Base-by-base conservation (phyloP, 768 basidiomycete genomes). In the Dioszegia hungarica region DNA sequence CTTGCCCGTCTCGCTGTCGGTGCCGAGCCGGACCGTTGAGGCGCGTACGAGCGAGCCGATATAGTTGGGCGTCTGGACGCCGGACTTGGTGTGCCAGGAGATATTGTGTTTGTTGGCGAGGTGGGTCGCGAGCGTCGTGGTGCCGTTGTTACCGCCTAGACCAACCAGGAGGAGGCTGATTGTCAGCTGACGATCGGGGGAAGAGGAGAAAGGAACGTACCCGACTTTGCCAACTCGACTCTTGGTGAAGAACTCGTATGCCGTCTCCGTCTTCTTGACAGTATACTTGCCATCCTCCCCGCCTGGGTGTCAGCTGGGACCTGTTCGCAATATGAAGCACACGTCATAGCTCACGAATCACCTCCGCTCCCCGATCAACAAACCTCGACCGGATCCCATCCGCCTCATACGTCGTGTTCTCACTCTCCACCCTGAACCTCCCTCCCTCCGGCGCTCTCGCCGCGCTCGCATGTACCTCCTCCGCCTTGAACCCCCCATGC, bases 21-120 rank as follows among this genome's bases (percentile, higher is more conserved):
- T 82, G 40, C 95, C 95, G 56, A 99, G 82, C 70, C 89, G 85
- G 60, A 98, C 83, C 48, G 95, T 99, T 41, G 92, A 95, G 2
- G 93, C 94, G 60, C 93, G 90, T 55, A 98, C 86, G 68, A 99
- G 81, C 20, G 94, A 97, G 47, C 93, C 94, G 64, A 97, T 90
- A 80, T 97, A 97, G 80, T 99, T 97, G 72, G 95, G 95, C 74
- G 86, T 87, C 79, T 94, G 89, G 59, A 88, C 68, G 47, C 94
- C 92, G 31, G 81, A 79, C 82, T 95, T 97, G 78, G 92, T 98
- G 78, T 85, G 84, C 95, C 94, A 99, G 58, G 82, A 78, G 77
- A 98, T 90, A 77, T 88, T 85, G 81, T 98, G 88, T 65, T 85
- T 86, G 82, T 98, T 98, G 68, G 95, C 95, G 66, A 95, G 84